Conservation (phyloP, 2,329 filamentous ascomycete species). For the Paraphoma sp. region DNA sequence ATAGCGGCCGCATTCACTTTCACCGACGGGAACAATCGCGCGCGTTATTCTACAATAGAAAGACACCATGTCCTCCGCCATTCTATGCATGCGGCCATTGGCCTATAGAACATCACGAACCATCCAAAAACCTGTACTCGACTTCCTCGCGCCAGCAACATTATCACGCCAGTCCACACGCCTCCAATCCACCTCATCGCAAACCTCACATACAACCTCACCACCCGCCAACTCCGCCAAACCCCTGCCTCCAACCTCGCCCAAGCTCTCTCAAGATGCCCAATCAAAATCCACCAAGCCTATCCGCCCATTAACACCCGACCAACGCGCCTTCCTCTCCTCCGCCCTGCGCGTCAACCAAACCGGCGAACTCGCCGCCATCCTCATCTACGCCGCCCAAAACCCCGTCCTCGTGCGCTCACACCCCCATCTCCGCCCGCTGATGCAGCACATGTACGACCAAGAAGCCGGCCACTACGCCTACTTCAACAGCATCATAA, state of each 20-base stretch:
- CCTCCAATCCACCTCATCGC: constrained; percentile 17
- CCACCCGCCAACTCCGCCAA: constrained; percentile 2
- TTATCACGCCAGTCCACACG: constrained; percentile 19
- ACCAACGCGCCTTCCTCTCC: constrained; percentile 48
- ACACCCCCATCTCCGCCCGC: constrained; percentile 84
- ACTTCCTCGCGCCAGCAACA: constrained; percentile 38
- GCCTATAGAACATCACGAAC: constrained; percentile 15
- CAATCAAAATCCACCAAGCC: constrained; percentile 13
- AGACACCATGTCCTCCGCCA: constrained; percentile 20
- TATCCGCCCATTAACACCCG: constrained; percentile 33
- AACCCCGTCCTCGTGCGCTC: constrained; percentile 79
- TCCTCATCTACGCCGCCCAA: constrained; percentile 90
- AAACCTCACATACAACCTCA: constrained; percentile 8
- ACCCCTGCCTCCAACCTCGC: constrained; percentile 6
- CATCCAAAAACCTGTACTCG: constrained; percentile 19
- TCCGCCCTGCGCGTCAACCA: constrained; percentile 86
- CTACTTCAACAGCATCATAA: constrained; percentile 84
- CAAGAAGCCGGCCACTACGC: constrained; percentile 88
- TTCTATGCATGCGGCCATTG: constrained; percentile 22
- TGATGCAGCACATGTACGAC: constrained; percentile 98
- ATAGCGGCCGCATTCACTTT: constrained; percentile 3
- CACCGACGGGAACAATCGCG: constrained; percentile 7
- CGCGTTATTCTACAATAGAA: constrained; percentile 10
- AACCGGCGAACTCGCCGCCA: constrained; percentile 95
- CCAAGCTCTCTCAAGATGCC: constrained; percentile 11